Percentiles rank a stretch among this genome's conserved stretches.
These are phyloP conservation scores for Babesia gibsoni DNA, from an alignment of 169 alveolate species.

Conservation along the genomic window DNA sequence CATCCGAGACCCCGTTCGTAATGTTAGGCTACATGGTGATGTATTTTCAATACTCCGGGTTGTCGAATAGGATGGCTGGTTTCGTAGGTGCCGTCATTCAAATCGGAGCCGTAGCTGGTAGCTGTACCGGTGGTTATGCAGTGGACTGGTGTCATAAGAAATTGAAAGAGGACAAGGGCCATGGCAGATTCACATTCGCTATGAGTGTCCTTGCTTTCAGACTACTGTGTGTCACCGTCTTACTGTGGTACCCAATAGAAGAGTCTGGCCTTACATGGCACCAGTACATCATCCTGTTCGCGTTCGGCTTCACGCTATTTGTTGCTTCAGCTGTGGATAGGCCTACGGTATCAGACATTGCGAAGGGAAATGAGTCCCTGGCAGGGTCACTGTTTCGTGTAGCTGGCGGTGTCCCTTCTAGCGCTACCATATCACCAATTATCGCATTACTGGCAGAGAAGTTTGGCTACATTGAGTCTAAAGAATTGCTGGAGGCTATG, in stretches of 20 bases:
- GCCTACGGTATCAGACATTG: conserved; percentile 86
- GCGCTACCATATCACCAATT: conserved; percentile 84
- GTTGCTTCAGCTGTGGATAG: conserved; percentile 88
- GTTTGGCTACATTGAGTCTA: conserved; percentile 64
- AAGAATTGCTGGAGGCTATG: background rate
- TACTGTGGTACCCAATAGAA: conserved; percentile 66
- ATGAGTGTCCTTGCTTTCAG: conserved; percentile 69
- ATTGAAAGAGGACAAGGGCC: conserved; percentile 72
- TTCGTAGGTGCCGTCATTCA: conserved; percentile 77
- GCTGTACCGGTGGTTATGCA: conserved; percentile 83
- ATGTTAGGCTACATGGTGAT: conserved; percentile 85
- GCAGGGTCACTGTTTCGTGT: conserved; percentile 80
- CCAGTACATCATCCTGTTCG: conserved; percentile 64
- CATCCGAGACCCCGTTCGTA: conserved; percentile 87
- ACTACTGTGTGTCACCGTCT: conserved; percentile 67
- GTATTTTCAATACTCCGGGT: conserved; percentile 86
- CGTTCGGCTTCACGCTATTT: conserved; percentile 82
- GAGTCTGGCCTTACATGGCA: conserved; percentile 54
- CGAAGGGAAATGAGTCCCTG: conserved; percentile 85
- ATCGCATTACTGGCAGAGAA: conserved; percentile 84
- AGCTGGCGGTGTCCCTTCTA: conserved; percentile 84
- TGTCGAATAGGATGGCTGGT: conserved; percentile 83
- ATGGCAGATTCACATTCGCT: conserved; percentile 86
- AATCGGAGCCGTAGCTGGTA: conserved; percentile 85
- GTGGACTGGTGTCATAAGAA: conserved; percentile 80